A percentile compares a stretch with the other conserved stretches of the same genome.
These are phyloP conservation scores for Urostyla sp. DNA, from an alignment of 73 alveolate species.

Conservation along the genomic window DNA sequence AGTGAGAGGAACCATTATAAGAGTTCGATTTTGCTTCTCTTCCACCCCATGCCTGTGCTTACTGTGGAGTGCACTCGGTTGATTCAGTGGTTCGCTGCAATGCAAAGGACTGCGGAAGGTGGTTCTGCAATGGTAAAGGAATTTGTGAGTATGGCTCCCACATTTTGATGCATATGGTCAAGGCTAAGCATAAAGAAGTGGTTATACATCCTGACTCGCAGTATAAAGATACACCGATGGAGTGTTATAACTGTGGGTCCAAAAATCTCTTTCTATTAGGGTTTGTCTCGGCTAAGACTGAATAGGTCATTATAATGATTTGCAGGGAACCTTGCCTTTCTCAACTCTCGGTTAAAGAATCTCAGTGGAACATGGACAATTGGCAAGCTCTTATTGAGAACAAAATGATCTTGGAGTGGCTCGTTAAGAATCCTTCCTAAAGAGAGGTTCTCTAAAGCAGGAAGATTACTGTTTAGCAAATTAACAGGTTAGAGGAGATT, in stretches of 20 bases:
- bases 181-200: constrained; percentile 92
- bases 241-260: constrained; percentile 94
- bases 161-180: constrained; percentile 87
- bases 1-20: constrained; percentile 10
- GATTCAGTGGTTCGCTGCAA: constrained; percentile 84
- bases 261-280: constrained; percentile 95
- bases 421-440: constrained; percentile 90
- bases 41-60: constrained; percentile 78
- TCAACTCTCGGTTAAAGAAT: constrained; percentile 75
- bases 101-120: constrained; percentile 82
- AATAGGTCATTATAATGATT: constrained; percentile 83
- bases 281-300: constrained; percentile 81
- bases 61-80: constrained; percentile 87
- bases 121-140: constrained; percentile 93
- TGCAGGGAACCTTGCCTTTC: constrained; percentile 93
- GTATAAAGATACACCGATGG: constrained; percentile 90
- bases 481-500: constrained; percentile 61
- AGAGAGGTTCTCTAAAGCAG: constrained; percentile 82
- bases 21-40: constrained; percentile 47
- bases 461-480: constrained; percentile 72
- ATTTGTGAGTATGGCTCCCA: constrained; percentile 81
- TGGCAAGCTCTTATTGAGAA: constrained; percentile 95
- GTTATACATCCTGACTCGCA: constrained; percentile 87
- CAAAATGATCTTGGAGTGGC: constrained; percentile 91
- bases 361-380: constrained; percentile 69